Percentiles rank a stretch among this genome's conserved stretches.
phyloP scores from a whole-genome alignment of 192 early-diverging fungal genomes.

The Backusella liffmaniae region DNA sequence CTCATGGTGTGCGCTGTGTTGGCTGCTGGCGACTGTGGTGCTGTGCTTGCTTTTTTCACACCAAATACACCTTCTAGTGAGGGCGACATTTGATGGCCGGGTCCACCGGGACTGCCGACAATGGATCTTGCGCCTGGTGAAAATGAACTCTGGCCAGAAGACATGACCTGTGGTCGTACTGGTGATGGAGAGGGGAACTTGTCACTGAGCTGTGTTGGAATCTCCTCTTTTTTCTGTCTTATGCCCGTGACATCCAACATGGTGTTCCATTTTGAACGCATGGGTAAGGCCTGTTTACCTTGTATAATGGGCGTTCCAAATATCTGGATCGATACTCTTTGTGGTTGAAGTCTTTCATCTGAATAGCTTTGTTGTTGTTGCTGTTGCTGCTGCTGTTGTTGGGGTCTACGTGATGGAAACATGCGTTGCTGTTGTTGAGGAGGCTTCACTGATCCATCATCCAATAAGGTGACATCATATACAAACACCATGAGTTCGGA shows the following conservation, averaged over 20 bases:
- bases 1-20: background rate
- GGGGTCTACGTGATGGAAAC: conserved; percentile 21
- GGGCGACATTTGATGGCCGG: background rate
- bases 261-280: conserved; percentile 61
- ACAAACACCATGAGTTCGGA: conserved; percentile 57
- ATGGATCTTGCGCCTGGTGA: conserved; percentile 30
- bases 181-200: background rate
- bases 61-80: conserved; percentile 14
- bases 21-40: background rate
- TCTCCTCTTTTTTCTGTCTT: conserved; percentile 31
- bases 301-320: conserved; percentile 50
- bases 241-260: conserved; percentile 53
- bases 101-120: conserved; percentile 23
- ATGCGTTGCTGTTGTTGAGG: conserved; percentile 23
- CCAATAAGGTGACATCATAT: conserved; percentile 53
- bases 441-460: conserved; percentile 41
- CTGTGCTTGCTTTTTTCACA: background rate
- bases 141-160: conserved; percentile 11
- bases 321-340: conserved; percentile 51
- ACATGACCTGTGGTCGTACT: conserved; percentile 10
- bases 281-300: conserved; percentile 40
- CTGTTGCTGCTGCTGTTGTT: conserved; percentile 2
- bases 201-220: background rate
- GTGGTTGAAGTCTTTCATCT: conserved; percentile 36
- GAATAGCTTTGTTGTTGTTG: background rate